Base-by-base conservation (phyloP, 2,329 filamentous ascomycete species). In the Sphaerulina populicola region DNA sequence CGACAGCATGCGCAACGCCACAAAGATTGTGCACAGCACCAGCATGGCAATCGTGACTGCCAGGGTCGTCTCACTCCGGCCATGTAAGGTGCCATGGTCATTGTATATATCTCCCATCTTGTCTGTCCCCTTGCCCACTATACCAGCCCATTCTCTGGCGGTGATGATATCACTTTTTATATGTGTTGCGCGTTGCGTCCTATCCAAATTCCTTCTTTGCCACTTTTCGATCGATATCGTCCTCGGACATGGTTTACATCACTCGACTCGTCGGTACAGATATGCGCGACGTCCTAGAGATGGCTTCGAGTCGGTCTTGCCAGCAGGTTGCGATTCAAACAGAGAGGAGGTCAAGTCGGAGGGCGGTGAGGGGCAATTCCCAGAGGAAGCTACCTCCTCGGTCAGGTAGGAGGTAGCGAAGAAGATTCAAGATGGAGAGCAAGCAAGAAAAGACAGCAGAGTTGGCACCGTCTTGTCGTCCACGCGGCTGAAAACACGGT, bases 1-100 rank as follows among this genome's bases (percentile, higher is more conserved):
- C 54, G 86, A 88, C 38, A 87, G 71, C 59, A 94, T 74, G 49
- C 90, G 82, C 33, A 86, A 77, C 38, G 75, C 74, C 59, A 95
- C 86, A 65, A 94, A 91, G 49, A 85, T 63, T 36, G 84, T 84
- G 46, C 86, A 81, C 47, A 90, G 67, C 18, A 77, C 77, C 55
- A 90, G 77, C 46, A 85, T 86, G 15, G 77, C 72, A 6, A 79
- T 77, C n/a, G 83, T 85, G 56, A 88, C 84, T 60, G 79, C 78
- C 62, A 89, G 80, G 47, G 88, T 83, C 35, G 75, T 71, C 50
- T 58, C 54, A 48, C 62, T 64, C 30, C 67, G 61, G 23, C 63
- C 63, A 53, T 56, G 54, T 35, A 66, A 61, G 57, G 63, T 45
- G 54, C 54, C 57, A 58, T 65, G 62, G 46, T 57, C 35, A 18